Conservation (phyloP, 345 rosid species). For the Rhodomyrtus tomentosa region DNA sequence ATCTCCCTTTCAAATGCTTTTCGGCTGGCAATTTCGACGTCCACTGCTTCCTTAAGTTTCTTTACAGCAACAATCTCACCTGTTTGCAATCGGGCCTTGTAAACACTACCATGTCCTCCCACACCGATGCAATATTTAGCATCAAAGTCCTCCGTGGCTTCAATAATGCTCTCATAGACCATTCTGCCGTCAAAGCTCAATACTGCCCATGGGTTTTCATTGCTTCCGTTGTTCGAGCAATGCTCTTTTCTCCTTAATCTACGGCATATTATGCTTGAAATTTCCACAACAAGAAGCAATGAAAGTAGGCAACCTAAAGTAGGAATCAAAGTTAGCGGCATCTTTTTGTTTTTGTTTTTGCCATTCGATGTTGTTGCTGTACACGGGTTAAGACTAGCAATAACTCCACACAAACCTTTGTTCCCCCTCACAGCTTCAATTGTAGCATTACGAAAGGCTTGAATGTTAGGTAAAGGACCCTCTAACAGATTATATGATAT, state of each 20-base stretch:
- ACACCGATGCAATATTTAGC: slow-evolving; percentile 5
- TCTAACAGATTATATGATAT: slow-evolving; percentile 11
- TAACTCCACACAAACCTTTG: slow-evolving; percentile 7
- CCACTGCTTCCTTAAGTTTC: background rate
- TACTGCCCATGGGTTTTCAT: background rate
- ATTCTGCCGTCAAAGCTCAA: slow-evolving; percentile 1
- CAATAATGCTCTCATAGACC: slow-evolving; percentile 6
- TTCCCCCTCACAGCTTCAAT: background rate
- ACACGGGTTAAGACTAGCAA: background rate
- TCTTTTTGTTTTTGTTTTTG: background rate
- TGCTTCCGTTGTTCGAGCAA: background rate
- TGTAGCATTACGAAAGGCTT: slow-evolving; percentile 6
- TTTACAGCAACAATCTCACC: slow-evolving; percentile 12
- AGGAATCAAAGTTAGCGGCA: background rate
- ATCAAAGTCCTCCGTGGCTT: slow-evolving; percentile 5
- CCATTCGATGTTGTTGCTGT: background rate
- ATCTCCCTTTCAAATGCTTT: slow-evolving; percentile 19
- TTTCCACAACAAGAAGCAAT: background rate
- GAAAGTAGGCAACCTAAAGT: background rate
- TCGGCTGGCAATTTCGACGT: background rate
- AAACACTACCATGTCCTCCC: slow-evolving; percentile 12
- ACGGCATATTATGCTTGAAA: background rate
- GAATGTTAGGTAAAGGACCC: slow-evolving; percentile 14
- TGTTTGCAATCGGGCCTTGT: slow-evolving; percentile 5
- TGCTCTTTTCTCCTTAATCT: background rate